A percentile compares a stretch with the other conserved stretches of the same genome.
Conservation (phyloP, 2,329 filamentous ascomycete species). For the Clarireedia sp. region DNA sequence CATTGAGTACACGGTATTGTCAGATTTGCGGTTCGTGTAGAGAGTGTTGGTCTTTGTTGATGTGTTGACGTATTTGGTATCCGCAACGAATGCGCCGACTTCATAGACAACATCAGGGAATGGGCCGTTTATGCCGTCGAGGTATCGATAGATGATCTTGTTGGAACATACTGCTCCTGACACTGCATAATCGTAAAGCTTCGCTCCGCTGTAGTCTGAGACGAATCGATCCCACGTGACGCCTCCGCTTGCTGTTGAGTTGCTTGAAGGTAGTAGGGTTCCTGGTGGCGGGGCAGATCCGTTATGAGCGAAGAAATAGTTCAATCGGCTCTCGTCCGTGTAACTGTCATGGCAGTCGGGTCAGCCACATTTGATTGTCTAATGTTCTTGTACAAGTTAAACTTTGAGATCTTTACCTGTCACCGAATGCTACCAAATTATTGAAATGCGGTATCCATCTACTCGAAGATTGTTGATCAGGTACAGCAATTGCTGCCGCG, state of each 20-base stretch:
- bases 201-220: slow-evolving; percentile 47
- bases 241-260: slow-evolving; percentile 55
- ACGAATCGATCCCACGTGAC: slow-evolving; percentile 63
- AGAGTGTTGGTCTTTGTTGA: slow-evolving; percentile 31
- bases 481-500: neutral
- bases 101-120: slow-evolving; percentile 59
- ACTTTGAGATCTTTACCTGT: slow-evolving; percentile 42
- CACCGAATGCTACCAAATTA: slow-evolving; percentile 62
- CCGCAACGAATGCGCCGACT: slow-evolving; percentile 47
- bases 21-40: slow-evolving; percentile 37
- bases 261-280: slow-evolving; percentile 36
- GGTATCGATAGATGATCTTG: slow-evolving; percentile 50
- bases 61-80: slow-evolving; percentile 32
- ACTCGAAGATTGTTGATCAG: neutral
- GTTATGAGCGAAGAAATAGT: slow-evolving; percentile 52
- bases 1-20: slow-evolving; percentile 63
- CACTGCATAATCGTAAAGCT: slow-evolving; percentile 62
- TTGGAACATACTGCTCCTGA: slow-evolving; percentile 67
- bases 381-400: neutral
- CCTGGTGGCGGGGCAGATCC: slow-evolving; percentile 57
- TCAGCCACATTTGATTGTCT: neutral
- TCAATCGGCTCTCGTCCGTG: slow-evolving; percentile 61
- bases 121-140: slow-evolving; percentile 40
- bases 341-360: slow-evolving; percentile 37
- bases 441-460: slow-evolving; percentile 41